phyloP scores from a whole-genome alignment of 805 yeast genomes.

The Yamadazyma tumulicola region DNA sequence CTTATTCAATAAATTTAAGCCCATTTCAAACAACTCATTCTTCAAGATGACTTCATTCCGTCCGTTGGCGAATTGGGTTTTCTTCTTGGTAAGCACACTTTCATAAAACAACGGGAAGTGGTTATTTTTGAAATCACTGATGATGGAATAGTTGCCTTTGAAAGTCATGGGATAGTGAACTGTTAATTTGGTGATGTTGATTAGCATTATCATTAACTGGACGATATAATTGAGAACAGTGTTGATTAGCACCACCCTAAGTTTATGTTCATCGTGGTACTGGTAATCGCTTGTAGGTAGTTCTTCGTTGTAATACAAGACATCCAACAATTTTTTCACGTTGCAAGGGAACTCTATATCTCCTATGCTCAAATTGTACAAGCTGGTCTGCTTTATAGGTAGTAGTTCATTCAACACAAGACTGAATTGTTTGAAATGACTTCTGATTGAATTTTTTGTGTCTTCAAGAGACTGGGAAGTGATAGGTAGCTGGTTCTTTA shows the following conservation, averaged over 20 bases:
- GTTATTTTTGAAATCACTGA: conserved; percentile 21
- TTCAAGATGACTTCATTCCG: conserved; percentile 4
- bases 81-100: conserved; percentile 17
- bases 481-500: conserved; percentile 25
- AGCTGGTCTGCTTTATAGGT: conserved; percentile 20
- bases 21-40: conserved; percentile 31
- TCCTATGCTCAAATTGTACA: conserved; percentile 25
- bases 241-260: conserved; percentile 25
- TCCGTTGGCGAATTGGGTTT: conserved; percentile 11
- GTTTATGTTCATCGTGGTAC: conserved; percentile 9
- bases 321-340: conserved; percentile 25
- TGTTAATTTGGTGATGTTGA: conserved; percentile 21
- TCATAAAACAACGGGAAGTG: conserved; percentile 29
- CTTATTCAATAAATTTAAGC: conserved; percentile 27
- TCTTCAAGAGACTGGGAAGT: conserved; percentile 16
- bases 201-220: conserved; percentile 22
- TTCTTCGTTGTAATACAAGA: conserved; percentile 23
- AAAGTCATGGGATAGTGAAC: conserved; percentile 27
- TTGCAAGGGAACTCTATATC: conserved; percentile 35
- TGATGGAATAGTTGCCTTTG: conserved; percentile 18
- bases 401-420: conserved; percentile 21
- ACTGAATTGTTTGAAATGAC: conserved; percentile 18
- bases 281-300: conserved; percentile 9
- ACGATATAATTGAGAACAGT: conserved; percentile 30
- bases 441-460: conserved; percentile 15